Evolutionary conservation across 108 stramenopile species (phyloP).

Genomic region (Poteriospumella lacustris): DNA sequence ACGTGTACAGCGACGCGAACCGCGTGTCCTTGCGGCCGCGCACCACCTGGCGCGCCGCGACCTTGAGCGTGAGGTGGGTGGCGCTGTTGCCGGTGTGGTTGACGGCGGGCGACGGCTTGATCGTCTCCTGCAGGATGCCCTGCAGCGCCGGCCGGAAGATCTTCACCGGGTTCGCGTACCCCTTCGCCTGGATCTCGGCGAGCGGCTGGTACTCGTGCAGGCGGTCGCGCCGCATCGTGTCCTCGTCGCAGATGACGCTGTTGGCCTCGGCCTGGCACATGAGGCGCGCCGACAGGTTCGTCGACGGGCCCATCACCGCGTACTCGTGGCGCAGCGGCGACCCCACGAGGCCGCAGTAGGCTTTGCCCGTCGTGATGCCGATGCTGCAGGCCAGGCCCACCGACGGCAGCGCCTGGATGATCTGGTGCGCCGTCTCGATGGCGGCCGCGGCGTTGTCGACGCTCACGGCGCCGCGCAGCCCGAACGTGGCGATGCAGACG

Average conservation of each 20-base stretch:
- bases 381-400: constrained; percentile 45
- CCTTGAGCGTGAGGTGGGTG: too few relatives aligned
- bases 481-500: constrained; percentile 52
- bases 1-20: too few relatives aligned
- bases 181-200: constrained; percentile 52
- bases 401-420: constrained; percentile 39
- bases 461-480: constrained; percentile 53
- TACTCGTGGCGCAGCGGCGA: constrained; percentile 52
- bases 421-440: constrained; percentile 42
- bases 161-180: constrained; percentile 45
- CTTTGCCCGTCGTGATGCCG: constrained; percentile 59
- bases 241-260: constrained; percentile 43
- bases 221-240: constrained; percentile 27
- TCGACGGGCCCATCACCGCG: constrained; percentile 58
- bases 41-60: too few relatives aligned
- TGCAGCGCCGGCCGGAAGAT: constrained; percentile 39
- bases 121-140: too few relatives aligned
- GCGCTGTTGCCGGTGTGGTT: too few relatives aligned
- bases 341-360: constrained; percentile 60
- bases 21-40: too few relatives aligned
- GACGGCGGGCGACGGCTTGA: too few relatives aligned
- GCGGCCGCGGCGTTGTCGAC: constrained; percentile 48
- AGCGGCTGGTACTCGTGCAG: constrained; percentile 40
- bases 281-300: constrained; percentile 58
- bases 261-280: constrained; percentile 41